Evolutionary conservation across 257 asterid species (phyloP), one percentile per base, ranked within the genome.

Genomic region (Striga asiatica): DNA sequence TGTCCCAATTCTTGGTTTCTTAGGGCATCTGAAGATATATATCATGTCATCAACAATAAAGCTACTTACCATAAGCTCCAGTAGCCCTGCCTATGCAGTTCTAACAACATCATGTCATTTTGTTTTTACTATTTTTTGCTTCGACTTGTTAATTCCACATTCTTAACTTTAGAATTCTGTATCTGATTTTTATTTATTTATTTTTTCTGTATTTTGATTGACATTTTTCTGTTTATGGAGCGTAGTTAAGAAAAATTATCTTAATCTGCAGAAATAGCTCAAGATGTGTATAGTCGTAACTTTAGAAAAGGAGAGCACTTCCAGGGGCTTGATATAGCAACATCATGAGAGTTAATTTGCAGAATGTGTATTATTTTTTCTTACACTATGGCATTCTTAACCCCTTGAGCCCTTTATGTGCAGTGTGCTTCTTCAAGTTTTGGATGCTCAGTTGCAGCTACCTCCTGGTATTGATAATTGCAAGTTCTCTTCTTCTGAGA

Each of bases 371-470:
- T 38, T 60, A 17, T 5, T 62, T 21, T 43, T 47, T 49, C 14
- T 49, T 59, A 59, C 56, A 17, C 32, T 49, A 41, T 8, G 49
- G 46, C 65, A 54, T 46, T 66, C 24, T 61, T 69, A 59, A 49
- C 72, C 52, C 53, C 41, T 57, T 54, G 55, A 66, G 59, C 66
- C 43, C 65, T 76, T 55, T 65, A 21, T 37, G 1, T 74, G 81
- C 98, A 91, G 98, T 70, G 95, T 87, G 51, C 97, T 91, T 69
- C 98, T 91, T 66, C 73, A 87, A 48, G 79, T 91, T 73, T 74
- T 91, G 78, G 97, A 82, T 54, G 82, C 94, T 76, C 92, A 76
- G 77, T 73, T 91, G 85, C 95, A 75, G 71, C 74, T 91, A 69
- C 98, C 96, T 78, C 71, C 77, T 64, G 94, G 76, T 62, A 78